These are phyloP conservation scores for Amaranthus palmeri DNA, from an alignment of 148 eudicot genomes.

Conservation along the genomic window DNA sequence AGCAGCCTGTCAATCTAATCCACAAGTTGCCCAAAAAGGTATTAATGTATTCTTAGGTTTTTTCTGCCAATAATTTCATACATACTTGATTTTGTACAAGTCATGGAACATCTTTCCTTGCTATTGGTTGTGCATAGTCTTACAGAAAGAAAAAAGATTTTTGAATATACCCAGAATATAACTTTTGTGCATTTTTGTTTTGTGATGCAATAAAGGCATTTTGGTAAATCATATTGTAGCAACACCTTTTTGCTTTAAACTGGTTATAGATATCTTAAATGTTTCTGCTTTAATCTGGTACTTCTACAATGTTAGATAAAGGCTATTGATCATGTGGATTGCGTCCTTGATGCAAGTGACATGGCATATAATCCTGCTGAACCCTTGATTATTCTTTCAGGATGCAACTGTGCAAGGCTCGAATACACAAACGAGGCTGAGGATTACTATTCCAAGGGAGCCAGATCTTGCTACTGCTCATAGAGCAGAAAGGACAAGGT, in stretches of 20 bases:
- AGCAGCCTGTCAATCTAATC: constrained; percentile 51
- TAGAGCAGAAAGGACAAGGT: constrained; percentile 77
- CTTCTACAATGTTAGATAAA: not conserved
- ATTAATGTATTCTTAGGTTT: constrained; percentile 5
- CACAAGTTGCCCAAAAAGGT: constrained; percentile 82
- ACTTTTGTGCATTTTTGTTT: not conserved
- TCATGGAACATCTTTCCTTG: not conserved
- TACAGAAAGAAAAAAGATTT: not conserved
- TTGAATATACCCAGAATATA: not conserved
- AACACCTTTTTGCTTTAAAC: not conserved
- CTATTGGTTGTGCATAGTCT: not conserved
- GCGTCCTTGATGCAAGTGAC: not conserved
- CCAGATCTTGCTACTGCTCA: constrained; percentile 78
- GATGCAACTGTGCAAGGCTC: constrained; percentile 35
- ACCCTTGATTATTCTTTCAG: constrained; percentile 35
- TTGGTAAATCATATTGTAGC: not conserved
- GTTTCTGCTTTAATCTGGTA: not conserved
- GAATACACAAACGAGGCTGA: constrained; percentile 34
- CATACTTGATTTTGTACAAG: not conserved
- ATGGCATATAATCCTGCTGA: not conserved
- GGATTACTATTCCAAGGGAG: constrained; percentile 77
- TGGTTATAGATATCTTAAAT: not conserved
- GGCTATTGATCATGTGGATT: not conserved
- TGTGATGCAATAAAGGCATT: not conserved
- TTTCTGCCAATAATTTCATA: not conserved